Conservation (phyloP, 352 stramenopile species). For the Globisporangium radiosum region DNA sequence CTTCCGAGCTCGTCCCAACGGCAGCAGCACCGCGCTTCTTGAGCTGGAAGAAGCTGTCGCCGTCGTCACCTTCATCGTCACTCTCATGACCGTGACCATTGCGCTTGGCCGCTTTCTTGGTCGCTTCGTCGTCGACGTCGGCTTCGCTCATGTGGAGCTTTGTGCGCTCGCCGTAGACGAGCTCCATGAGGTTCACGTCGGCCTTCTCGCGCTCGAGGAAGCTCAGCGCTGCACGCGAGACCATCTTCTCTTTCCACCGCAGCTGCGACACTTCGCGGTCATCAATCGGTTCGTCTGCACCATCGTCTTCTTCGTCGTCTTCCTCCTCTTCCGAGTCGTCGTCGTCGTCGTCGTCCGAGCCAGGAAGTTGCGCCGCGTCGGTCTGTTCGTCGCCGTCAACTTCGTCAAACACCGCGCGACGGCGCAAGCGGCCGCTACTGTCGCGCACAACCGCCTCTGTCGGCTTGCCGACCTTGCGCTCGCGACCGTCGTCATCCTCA, state of each 20-base stretch:
- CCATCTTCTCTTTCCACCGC: constrained; percentile 85
- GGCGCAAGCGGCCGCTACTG: constrained; percentile 61
- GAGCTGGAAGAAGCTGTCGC: constrained; percentile 69
- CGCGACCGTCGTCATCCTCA: constrained; percentile 42
- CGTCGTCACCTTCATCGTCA: constrained; percentile 47
- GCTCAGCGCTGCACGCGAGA: constrained; percentile 73
- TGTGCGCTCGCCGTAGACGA: constrained; percentile 84
- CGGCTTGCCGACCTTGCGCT: constrained; percentile 49
- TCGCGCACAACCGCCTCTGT: constrained; percentile 66
- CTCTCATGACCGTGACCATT: constrained; percentile 1
- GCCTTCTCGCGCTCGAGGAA: constrained; percentile 79
- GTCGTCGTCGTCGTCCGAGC: constrained; percentile 31
- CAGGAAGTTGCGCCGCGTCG: neutral
- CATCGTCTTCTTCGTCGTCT: constrained; percentile 32
- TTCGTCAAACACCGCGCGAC: constrained; percentile 74
- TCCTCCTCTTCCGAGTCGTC: constrained; percentile 49
- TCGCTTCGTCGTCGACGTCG: constrained; percentile 50
- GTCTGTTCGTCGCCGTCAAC: constrained; percentile 21
- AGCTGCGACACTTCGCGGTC: constrained; percentile 60
- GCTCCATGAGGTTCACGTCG: constrained; percentile 88
- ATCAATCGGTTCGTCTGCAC: constrained; percentile 23
- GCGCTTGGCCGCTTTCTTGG: constrained; percentile 20
- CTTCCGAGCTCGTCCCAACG: constrained; percentile 23
- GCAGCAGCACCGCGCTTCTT: constrained; percentile 47
- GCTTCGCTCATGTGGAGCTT: constrained; percentile 80